Evolutionary conservation across 2,329 filamentous ascomycete genomes (phyloP), one percentile per base, ranked within the genome.

Genomic region (Aspergillus brunneoviolaceus): DNA sequence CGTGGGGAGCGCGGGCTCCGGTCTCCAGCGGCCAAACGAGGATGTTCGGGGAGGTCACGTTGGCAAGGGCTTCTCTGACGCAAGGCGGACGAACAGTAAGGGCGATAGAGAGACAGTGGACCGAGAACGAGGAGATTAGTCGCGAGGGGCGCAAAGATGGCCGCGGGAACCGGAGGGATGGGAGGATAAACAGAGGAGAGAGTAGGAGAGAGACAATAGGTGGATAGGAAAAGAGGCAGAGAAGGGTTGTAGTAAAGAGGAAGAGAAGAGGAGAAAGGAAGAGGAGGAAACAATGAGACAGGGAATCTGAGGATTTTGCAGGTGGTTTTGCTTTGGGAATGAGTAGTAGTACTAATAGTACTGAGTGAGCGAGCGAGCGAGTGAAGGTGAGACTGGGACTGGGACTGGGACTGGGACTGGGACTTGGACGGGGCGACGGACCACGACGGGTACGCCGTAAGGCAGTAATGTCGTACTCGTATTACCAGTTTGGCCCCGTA

Each of bases 41-140:
- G 63, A 62, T 61, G 62, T 56, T 54, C 57, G 50, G 60, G 62
- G 57, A 62, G 63, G 63, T 72, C 69, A 72, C 69, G 70, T 70
- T 70, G 66, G 39, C 63, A 66, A 67, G 69, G 67, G 64, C 58
- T 63, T 63, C 57, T 63, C 63, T 67, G 69, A 72, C 64, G 70
- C 69, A 70, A 71, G 67, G 67, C 65, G 63, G 62, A 68, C 65
- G 63, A 61, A 68, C 59, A 65, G 67, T 58, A 68, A 67, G 64
- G 67, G 65, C 55, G 62, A 63, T 57, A 61, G 61, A 64, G 61
- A 60, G 35, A 27, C 57, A 61, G 39, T 45, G 5, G n/a, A 60
- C 61, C 61, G 55, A 59, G 60, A 60, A 67, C 64, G 61, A 65
- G 60, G 60, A 61, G 49, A 51, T 61, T 9, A 60, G 60, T 65